Base-by-base conservation (phyloP, 495 filamentous ascomycete genomes). In the Aspergillus ellipticus region DNA sequence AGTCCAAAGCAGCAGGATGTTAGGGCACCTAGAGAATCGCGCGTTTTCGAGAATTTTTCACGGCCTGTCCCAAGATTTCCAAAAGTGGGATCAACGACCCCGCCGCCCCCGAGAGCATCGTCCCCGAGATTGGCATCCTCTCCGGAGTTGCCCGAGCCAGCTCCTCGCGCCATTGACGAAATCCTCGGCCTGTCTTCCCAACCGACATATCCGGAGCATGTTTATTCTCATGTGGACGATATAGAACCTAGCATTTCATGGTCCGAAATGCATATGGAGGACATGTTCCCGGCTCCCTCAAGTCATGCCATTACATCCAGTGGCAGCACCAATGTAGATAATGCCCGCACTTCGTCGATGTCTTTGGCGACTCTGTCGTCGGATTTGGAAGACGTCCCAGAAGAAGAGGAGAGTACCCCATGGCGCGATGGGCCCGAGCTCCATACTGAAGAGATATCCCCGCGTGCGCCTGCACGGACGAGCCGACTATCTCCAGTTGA, bases 371-470 rank as follows among this genome's bases (percentile, higher is more conserved):
- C 55, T 49, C 70, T 70, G 41, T 61, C 73, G 4, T 74, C 74
- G 20, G 72, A 82, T 21, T 65, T 91, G 26, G 77, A 84, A 35
- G 79, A 90, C 55, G 88, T 94, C 10, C 84, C 86, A 3, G 89
- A 95, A 66, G 89, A 92, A 62, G 89, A 92, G 42, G 69, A 74
- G 61, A 58, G 58, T 9, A 71, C 68, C 7, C 63, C 66, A 22
- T 57, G 66, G 57, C 70, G 68, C 58, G 63, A 69, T 24, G 72
- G 65, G 42, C 63, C 69, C 0, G 60, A 65, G 15, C 52, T 62
- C 15, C 63, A 58, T 47, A 42, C 42, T 22, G 60, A 57, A 5
- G 22, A 52, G n/a, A 52, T 59, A 4, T 53, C 51, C 28, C 65
- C 67, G 28, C 63, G 60, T 19, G 54, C 63, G 5, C 39, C 49